A percentile compares a stretch with the other conserved stretches of the same genome.
Evolutionary conservation across 345 rosid species (phyloP).

Genomic region (Linum tenue): DNA sequence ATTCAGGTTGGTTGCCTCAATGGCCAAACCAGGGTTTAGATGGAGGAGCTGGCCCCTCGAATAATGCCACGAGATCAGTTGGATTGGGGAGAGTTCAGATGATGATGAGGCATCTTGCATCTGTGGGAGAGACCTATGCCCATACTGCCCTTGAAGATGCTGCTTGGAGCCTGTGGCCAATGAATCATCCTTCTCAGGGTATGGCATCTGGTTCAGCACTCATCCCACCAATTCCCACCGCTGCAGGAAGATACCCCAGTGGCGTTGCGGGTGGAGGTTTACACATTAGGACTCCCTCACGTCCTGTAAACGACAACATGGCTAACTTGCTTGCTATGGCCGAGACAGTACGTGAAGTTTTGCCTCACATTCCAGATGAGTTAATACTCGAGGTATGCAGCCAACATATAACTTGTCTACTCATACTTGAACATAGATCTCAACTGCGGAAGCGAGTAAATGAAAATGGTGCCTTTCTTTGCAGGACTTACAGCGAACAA

Average conservation of each 20-base stretch:
- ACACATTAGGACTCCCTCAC: constrained; percentile 51
- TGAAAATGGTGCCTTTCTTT: constrained; percentile 8
- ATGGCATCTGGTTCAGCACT: constrained; percentile 49
- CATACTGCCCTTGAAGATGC: constrained; percentile 82
- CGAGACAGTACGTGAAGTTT: constrained; percentile 84
- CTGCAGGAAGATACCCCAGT: constrained; percentile 37
- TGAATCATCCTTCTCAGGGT: constrained; percentile 49
- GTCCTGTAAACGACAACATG: constrained; percentile 41
- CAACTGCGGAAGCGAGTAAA: background rate
- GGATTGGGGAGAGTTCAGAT: constrained; percentile 86
- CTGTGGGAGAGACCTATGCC: constrained; percentile 88
- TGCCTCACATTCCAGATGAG: constrained; percentile 91
- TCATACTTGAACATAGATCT: background rate
- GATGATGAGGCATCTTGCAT: constrained; percentile 99
- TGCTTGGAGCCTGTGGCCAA: constrained; percentile 88
- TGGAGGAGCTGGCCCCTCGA: constrained; percentile 80
- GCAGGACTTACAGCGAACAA: constrained; percentile 97
- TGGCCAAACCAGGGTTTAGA: constrained; percentile 75
- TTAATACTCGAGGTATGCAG: constrained; percentile 69
- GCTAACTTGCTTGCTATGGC: constrained; percentile 88
- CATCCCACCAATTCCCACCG: constrained; percentile 27
- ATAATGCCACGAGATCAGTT: constrained; percentile 49
- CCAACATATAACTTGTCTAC: background rate
- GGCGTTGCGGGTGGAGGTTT: constrained; percentile 52
- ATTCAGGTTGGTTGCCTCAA: constrained; percentile 63